A percentile compares a stretch with the other conserved stretches of the same genome.
These are phyloP conservation scores for Eutrema japonicum DNA, from an alignment of 345 rosid genomes.

Conservation along the genomic window DNA sequence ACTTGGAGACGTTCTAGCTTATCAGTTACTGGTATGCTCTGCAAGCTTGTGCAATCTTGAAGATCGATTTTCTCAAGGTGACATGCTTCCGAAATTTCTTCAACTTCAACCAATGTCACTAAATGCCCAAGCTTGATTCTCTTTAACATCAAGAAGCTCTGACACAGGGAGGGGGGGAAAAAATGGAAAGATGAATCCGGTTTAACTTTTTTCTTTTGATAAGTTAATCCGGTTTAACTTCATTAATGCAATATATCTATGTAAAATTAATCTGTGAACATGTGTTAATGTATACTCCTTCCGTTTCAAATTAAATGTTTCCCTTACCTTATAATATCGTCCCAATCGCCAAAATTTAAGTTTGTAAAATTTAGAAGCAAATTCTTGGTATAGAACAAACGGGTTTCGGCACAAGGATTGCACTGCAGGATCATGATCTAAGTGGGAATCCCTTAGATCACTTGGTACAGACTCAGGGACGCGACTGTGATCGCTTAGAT, in stretches of 20 bases:
- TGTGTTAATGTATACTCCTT: too few species aligned
- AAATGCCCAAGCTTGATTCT: background rate
- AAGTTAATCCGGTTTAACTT: too few species aligned
- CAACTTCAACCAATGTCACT: constrained; percentile 3
- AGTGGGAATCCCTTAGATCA: background rate
- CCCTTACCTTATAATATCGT: constrained; percentile 2
- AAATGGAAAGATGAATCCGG: background rate
- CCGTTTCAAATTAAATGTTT: too few species aligned
- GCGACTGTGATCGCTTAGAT: background rate
- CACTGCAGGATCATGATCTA: background rate
- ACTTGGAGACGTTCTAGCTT: background rate
- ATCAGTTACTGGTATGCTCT: constrained; percentile 10
- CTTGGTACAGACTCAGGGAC: background rate
- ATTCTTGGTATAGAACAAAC: background rate
- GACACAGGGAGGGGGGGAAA: background rate
- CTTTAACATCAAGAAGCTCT: constrained; percentile 7
- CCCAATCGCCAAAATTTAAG: background rate
- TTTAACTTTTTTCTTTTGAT: too few species aligned
- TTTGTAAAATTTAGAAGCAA: background rate
- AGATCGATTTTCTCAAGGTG: constrained; percentile 6
- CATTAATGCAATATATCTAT: too few species aligned
- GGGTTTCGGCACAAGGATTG: background rate
- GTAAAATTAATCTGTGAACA: too few species aligned
- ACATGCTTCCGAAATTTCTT: background rate
- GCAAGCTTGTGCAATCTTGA: constrained; percentile 7